phyloP scores from a whole-genome alignment of 164 flowering plant genomes.

The Tetracentron sinense region DNA sequence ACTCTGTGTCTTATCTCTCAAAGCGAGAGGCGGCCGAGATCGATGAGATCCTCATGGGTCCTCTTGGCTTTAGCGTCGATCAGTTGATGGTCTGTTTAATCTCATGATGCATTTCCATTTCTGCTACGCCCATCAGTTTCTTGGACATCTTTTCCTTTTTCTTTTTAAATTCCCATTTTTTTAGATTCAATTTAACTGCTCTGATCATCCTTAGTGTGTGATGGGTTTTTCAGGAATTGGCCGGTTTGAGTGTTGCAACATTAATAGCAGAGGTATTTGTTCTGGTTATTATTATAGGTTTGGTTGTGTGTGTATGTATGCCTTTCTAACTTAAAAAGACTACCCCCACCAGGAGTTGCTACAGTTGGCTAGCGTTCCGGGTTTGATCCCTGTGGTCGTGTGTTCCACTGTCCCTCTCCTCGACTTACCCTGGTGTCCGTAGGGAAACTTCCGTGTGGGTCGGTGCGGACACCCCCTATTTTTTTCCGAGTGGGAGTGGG shows the following conservation, averaged over 20 bases:
- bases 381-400: too few relatives aligned
- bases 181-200: not conserved
- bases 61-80: constrained; percentile 91
- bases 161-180: too few relatives aligned
- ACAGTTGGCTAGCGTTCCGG: too few relatives aligned
- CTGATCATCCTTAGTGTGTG: not conserved
- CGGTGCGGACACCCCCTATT: too few relatives aligned
- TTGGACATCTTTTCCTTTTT: not conserved
- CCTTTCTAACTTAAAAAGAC: not conserved
- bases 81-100: constrained; percentile 68
- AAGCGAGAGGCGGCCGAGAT: constrained; percentile 80
- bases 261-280: constrained; percentile 70
- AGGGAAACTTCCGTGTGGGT: too few relatives aligned
- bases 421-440: too few relatives aligned
- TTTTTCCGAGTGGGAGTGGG: too few relatives aligned
- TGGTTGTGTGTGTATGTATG: not conserved
- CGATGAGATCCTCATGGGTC: constrained; percentile 87
- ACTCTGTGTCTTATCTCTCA: constrained; percentile 48
- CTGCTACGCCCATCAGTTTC: too few relatives aligned
- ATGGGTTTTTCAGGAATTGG: constrained; percentile 66
- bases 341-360: too few relatives aligned
- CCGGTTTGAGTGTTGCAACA: constrained; percentile 90
- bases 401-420: too few relatives aligned
- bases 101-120: not conserved
- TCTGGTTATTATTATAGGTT: too few relatives aligned